Base-by-base conservation (phyloP, 306 rosid genomes). In the Begonia loranthoides region DNA sequence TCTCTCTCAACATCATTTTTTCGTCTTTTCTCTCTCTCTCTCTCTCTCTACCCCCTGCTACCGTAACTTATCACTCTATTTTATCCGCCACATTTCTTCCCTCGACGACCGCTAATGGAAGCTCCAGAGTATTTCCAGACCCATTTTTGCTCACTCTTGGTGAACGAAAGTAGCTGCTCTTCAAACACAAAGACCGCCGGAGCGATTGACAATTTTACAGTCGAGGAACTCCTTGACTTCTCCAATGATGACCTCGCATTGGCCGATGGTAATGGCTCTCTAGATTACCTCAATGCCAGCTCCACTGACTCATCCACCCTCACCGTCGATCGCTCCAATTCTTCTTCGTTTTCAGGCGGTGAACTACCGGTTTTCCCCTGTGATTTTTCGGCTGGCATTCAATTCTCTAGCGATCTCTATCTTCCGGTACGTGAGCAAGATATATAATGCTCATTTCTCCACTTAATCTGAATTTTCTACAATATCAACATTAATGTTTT, bases 151-250 rank as follows among this genome's bases (percentile, higher is more conserved):
- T 54, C 75, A 1, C 90, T 71, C 59, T 78, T 72, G 69, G 41
- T 67, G 5, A 40, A 81, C 19, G 72, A 74, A 22, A 49, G 53
- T 41, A 76, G 69, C 28, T 66, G 54, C 28, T 16, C 66, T 7
- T 44, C 62, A 10, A 68, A 63, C 54, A 59, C 14, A 54, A 62
- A 17, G 13, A 16, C 28, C 13, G 13, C 39, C 1, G 19, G 67
- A 9, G 41, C 46, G 10, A 16, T 72, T 12, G 94, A 81, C 63
- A 79, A 70, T 50, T 87, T 83, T 64, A 55, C 75, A 16, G 96
- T 87, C 0, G 96, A 87, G 55, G 96, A 90, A 63, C 79, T 90
- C 45, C 81, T 90, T 15, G 81, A 90, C 72, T 86, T 90, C 62
- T 76, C 99, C 55, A 78, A 86, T 10, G 71, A 67, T 21, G 79